Percentiles rank a stretch among this genome's conserved stretches.
Evolutionary conservation across 192 early-diverging fungal species (phyloP).

Genomic region (Coemansia sp.): DNA sequence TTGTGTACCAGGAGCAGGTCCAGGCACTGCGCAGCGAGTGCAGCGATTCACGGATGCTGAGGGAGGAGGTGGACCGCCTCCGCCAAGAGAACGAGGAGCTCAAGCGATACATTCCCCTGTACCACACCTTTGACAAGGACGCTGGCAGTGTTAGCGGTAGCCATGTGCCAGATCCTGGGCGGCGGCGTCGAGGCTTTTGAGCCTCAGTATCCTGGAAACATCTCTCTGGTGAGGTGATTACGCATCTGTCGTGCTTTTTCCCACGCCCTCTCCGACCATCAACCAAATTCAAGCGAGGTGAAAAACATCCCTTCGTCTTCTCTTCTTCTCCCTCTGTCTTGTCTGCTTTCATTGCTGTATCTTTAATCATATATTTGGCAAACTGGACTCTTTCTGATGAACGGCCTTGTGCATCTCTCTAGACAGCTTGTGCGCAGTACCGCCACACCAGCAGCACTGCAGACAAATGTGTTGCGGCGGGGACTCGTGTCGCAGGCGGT

Average conservation of each 20-base stretch:
- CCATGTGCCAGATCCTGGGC: too few species aligned
- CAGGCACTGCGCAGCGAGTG: constrained; percentile 33
- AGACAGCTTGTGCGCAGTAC: not conserved
- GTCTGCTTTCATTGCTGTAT: not conserved
- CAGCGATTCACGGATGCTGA: constrained; percentile 27
- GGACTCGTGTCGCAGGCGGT: constrained; percentile 15
- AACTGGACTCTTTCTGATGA: not conserved
- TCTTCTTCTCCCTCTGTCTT: not conserved
- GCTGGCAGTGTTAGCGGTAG: not conserved
- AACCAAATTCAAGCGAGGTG: too few species aligned
- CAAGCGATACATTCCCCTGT: constrained; percentile 39
- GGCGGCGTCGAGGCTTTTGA: not conserved
- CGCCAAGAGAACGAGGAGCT: constrained; percentile 50
- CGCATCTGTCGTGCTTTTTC: too few species aligned
- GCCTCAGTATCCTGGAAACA: too few species aligned
- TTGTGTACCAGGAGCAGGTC: constrained; percentile 49
- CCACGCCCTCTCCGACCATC: not conserved
- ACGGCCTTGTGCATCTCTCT: not conserved
- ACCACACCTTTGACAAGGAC: constrained; percentile 7
- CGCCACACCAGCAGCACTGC: not conserved
- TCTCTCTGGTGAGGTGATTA: too few species aligned
- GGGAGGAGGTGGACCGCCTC: constrained; percentile 41
- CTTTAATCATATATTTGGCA: too few species aligned
- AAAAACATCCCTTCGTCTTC: too few species aligned
- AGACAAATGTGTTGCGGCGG: constrained; percentile 2